These are phyloP conservation scores for Passalora sequoiae DNA, from an alignment of 2,329 filamentous ascomycete genomes.

Conservation along the genomic window DNA sequence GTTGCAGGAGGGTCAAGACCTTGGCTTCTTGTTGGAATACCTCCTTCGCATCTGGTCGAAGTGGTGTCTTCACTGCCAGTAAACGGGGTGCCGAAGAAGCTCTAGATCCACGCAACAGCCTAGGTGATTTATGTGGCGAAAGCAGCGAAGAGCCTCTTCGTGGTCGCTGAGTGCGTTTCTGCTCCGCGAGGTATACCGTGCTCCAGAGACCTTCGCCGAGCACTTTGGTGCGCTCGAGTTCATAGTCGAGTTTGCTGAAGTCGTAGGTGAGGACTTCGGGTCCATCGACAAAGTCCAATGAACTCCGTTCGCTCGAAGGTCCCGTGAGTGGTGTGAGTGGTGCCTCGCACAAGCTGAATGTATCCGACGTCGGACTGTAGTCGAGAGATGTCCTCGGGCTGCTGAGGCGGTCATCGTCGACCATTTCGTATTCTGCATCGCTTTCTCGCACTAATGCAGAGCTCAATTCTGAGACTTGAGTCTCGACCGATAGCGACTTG, in stretches of 20 bases:
- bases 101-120: constrained; percentile 12
- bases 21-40: constrained; percentile 35
- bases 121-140: constrained; percentile 12
- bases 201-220: constrained; percentile 35
- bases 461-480: constrained; percentile 13
- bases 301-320: constrained; percentile 19
- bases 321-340: constrained; percentile 16
- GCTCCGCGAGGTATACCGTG: constrained; percentile 33
- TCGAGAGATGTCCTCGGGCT: constrained; percentile 16
- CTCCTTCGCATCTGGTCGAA: constrained; percentile 30
- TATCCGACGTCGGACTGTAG: constrained; percentile 9
- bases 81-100: constrained; percentile 16
- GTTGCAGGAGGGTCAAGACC: constrained; percentile 30
- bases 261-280: constrained; percentile 20
- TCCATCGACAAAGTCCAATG: constrained; percentile 12
- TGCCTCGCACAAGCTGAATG: constrained; percentile 13
- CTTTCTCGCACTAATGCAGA: constrained; percentile 56
- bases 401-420: constrained; percentile 35
- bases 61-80: constrained; percentile 33
- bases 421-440: constrained; percentile 51
- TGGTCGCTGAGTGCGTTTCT: constrained; percentile 12
- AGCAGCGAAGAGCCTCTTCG: constrained; percentile 4
- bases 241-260: constrained; percentile 30
- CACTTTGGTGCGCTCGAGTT: constrained; percentile 30
- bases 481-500: constrained; percentile 14